A percentile compares a stretch with the other conserved stretches of the same genome.
phyloP scores from a whole-genome alignment of 345 rosid genomes.

The Odontarrhena argentea region DNA sequence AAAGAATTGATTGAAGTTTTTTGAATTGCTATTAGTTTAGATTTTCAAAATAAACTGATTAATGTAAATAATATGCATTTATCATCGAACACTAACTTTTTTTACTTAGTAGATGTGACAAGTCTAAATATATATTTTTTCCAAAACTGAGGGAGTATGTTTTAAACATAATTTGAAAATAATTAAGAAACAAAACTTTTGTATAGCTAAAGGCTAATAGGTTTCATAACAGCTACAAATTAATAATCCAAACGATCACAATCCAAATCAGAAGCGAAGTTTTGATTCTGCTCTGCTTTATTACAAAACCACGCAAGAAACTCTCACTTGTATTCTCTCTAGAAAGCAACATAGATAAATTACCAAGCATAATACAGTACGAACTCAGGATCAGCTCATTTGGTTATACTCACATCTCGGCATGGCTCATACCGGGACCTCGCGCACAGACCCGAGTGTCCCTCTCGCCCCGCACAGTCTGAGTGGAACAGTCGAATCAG shows the following conservation, averaged over 20 bases:
- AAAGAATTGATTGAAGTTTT: too few relatives aligned
- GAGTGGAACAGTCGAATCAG: conserved; percentile 36
- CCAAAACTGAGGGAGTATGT: too few relatives aligned
- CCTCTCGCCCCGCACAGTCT: background rate
- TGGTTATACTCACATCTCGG: conserved; percentile 16
- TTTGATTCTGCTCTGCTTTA: conserved; percentile 30
- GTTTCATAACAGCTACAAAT: conserved; percentile 9
- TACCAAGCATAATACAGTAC: conserved; percentile 19
- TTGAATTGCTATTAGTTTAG: too few relatives aligned
- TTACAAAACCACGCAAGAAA: conserved; percentile 37
- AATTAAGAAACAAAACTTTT: background rate
- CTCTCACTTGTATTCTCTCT: conserved; percentile 31
- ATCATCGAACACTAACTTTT: too few relatives aligned
- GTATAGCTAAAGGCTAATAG: background rate
- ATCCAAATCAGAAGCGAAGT: conserved; percentile 10
- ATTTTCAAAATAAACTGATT: too few relatives aligned
- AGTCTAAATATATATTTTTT: too few relatives aligned
- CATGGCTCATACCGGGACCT: conserved; percentile 2
- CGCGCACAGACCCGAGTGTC: background rate
- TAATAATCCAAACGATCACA: conserved; percentile 24
- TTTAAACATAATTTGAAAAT: too few relatives aligned
- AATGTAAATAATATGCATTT: too few relatives aligned
- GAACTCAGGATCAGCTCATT: conserved; percentile 11
- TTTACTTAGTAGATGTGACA: too few relatives aligned
- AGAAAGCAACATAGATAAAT: conserved; percentile 23